Evolutionary conservation across 768 basidiomycete genomes (phyloP).

Genomic region (Leccinum disarticulatum): DNA sequence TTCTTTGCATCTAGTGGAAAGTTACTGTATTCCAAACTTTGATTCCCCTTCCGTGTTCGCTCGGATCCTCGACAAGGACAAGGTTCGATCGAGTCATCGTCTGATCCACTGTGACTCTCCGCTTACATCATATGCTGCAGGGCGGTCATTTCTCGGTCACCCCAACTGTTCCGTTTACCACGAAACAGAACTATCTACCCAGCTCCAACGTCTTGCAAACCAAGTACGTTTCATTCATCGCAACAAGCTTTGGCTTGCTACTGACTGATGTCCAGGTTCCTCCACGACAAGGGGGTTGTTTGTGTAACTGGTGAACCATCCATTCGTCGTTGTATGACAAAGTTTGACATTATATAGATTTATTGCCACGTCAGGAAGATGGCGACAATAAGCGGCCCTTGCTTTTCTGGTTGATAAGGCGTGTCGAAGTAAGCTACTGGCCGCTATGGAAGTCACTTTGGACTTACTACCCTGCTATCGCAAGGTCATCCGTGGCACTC

Average conservation of each 20-base stretch:
- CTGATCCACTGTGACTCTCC: background rate
- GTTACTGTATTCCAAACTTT: conserved; percentile 90
- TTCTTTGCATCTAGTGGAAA: conserved; percentile 59
- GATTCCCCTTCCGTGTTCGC: conserved; percentile 94
- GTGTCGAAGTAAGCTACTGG: conserved; percentile 56
- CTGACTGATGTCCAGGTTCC: conserved; percentile 45
- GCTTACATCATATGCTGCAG: conserved; percentile 30
- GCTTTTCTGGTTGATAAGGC: conserved; percentile 81
- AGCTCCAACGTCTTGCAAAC: conserved; percentile 86
- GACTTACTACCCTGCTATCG: background rate
- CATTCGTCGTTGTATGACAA: background rate
- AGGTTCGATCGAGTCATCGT: conserved; percentile 34
- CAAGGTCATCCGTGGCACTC: conserved; percentile 76
- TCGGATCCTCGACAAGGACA: conserved; percentile 83
- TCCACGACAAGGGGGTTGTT: conserved; percentile 86
- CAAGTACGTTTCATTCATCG: conserved; percentile 42
- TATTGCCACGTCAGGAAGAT: conserved; percentile 62
- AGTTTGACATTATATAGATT: conserved; percentile 49
- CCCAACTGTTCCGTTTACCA: conserved; percentile 65
- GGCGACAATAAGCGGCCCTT: conserved; percentile 54
- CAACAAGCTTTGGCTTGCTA: background rate
- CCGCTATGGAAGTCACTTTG: background rate
- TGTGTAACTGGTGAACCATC: conserved; percentile 64
- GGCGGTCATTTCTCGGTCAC: conserved; percentile 91
- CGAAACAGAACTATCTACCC: conserved; percentile 82